Conservation (phyloP, 345 rosid species). For the Rhodamnia rubescens region DNA sequence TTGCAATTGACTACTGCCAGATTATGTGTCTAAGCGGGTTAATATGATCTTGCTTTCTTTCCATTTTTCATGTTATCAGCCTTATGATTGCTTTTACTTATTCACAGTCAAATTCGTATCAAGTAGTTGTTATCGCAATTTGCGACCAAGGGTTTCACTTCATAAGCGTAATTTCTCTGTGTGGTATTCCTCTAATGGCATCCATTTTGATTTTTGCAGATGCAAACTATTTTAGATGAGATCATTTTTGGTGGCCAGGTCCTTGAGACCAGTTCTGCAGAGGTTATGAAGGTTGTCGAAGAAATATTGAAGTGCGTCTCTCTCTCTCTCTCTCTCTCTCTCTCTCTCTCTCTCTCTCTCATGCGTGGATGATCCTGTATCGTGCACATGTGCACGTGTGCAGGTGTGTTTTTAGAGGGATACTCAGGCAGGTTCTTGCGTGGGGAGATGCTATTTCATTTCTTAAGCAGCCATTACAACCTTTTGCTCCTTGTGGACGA, state of each 20-base stretch:
- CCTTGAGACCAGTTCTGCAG: conserved; percentile 77
- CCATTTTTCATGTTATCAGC: neutral
- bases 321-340: conserved; percentile 9
- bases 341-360: neutral
- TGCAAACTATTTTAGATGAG: conserved; percentile 75
- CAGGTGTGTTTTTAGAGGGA: neutral
- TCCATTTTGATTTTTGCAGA: conserved; percentile 23
- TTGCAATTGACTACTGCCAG: neutral
- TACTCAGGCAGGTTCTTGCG: neutral
- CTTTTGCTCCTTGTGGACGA: neutral
- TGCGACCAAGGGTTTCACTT: neutral
- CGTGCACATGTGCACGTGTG: neutral
- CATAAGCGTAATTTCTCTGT: neutral
- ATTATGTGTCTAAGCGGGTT: neutral
- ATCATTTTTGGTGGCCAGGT: conserved; percentile 92
- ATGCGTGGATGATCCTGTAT: too few relatives aligned
- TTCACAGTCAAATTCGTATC: neutral
- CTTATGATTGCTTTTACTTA: neutral
- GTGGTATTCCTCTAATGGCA: neutral
- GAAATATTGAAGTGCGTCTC: conserved; percentile 63
- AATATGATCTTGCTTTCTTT: neutral
- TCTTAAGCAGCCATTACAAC: neutral
- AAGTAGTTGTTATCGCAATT: neutral
- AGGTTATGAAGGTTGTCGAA: conserved; percentile 71
- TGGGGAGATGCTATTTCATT: neutral